Evolutionary conservation across 495 filamentous ascomycete species (phyloP), one percentile per base, ranked within the genome.

Genomic region (Podospora fimiseda): DNA sequence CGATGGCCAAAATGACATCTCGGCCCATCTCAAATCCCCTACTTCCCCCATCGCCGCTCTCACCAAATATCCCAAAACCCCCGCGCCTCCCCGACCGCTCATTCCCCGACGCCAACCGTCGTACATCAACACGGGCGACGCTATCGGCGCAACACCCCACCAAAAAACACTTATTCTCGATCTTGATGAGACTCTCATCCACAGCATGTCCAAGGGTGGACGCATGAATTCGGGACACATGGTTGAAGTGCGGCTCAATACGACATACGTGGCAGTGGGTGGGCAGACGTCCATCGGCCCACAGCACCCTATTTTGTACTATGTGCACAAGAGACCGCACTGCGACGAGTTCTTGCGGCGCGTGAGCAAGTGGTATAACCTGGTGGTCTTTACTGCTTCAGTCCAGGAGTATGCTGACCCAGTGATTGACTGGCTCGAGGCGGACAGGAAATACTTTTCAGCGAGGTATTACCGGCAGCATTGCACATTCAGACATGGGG

Each of bases 351-450:
- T 98, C 63, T 71, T 98, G 60, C 83, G 90, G 67, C 90, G 94
- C 67, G 83, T 88, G 65, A 74, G 83, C 76, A 93, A 93, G 74
- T 98, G 93, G 93, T 98, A 95, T 68, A 96, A 96, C 66, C 77
- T 97, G n/a, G 86, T 98, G 49, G 74, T 96, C 46, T 98, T 98
- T 69, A 98, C 93, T 6, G 93, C 93, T 9, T 94, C 88, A 38
- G 94, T 98, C 23, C 93, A 98, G 67, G 93, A 98, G 66, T 98
- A 98, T 63, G 93, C 93, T 53, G 93, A 98, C 71, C 93, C 93
- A 9, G 93, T 98, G 38, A 96, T 98, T 63, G 94, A 98, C 77
- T 97, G 90, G 90, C 79, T 98, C 50, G 93, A 98, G 71, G 84
- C 90, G 58, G 94, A 97, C 66, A 83, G 90, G 51, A 96, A 96